A percentile compares a stretch with the other conserved stretches of the same genome.
Conservation (phyloP, 495 filamentous ascomycete genomes). For the Evernia prunastri region DNA sequence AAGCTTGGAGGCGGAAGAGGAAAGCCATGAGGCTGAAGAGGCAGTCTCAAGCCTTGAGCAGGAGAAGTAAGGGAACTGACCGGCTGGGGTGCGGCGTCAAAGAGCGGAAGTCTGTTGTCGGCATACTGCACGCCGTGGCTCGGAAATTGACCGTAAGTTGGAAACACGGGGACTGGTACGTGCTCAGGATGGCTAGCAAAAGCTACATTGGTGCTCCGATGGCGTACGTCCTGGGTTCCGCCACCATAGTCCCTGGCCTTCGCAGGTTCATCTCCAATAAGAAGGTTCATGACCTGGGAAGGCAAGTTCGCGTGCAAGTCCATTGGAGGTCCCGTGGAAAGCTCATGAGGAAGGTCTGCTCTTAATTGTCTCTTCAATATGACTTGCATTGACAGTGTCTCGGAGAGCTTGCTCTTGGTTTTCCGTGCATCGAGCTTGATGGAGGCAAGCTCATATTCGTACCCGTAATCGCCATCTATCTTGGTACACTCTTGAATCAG, state of each 20-base stretch:
- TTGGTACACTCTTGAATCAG: not conserved
- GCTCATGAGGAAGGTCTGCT: not conserved
- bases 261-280: not conserved
- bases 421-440: slow-evolving; percentile 5
- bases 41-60: not conserved
- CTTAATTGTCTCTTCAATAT: slow-evolving; percentile 1
- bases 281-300: not conserved
- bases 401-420: not conserved
- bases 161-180: not conserved
- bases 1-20: not conserved
- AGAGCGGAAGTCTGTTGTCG: not conserved
- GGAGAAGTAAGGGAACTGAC: not conserved
- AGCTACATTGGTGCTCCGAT: not conserved
- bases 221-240: not conserved
- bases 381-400: slow-evolving; percentile 5
- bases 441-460: slow-evolving; percentile 5
- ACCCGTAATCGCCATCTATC: slow-evolving; percentile 6
- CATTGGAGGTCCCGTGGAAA: not conserved
- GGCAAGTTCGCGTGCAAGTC: not conserved
- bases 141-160: not conserved
- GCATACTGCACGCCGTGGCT: not conserved
- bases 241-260: not conserved
- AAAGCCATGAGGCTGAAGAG: not conserved
- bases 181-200: not conserved
- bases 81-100: not conserved